Evolutionary conservation across 805 yeast species (phyloP), one percentile per base, ranked within the genome.

Genomic region (Grigorovia yakushimaensis): DNA sequence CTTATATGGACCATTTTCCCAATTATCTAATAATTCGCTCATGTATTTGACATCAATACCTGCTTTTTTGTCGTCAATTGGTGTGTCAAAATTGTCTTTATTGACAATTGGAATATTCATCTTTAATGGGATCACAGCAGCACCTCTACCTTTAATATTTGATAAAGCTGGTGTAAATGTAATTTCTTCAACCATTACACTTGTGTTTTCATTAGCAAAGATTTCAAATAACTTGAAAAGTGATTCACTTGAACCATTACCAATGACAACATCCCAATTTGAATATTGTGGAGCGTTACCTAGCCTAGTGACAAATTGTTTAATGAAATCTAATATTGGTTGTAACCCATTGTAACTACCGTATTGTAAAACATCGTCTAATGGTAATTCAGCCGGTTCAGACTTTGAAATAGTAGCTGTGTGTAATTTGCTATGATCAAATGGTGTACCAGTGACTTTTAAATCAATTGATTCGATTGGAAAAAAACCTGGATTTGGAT

Each of bases 121-220:
- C 51, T 77, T 77, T 5, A 85, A 73, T 11, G 96, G 93, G 41
- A 81, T 74, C 22, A 81, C 71, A 7, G 60, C 62, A 1, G 74
- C 83, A 3, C 84, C 82, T 15, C 68, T 65, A 42, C 74, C 70
- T 1, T 39, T 54, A 23, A 75, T 66, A 45, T 71, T 68, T 50
- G 70, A 68, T 41, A 79, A 61, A 30, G 78, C 71, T 1, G 87
- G 86, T 1, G 77, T 67, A 58, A 80, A 82, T 0, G 88, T 78
- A 63, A 79, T 81, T 54, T 80, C 86, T 55, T 82, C 88, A 51
- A 79, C 64, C 51, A 82, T 62, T 5, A 82, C 70, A 2, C 76
- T 72, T 53, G 81, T 84, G 3, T 77, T 82, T n/a, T 66, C 70
- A 55, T 81, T 78, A 45, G 77, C 63, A 17, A 77, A 59, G 10